phyloP scores from a whole-genome alignment of 441 rosid genomes.

The Mallotus japonicus region DNA sequence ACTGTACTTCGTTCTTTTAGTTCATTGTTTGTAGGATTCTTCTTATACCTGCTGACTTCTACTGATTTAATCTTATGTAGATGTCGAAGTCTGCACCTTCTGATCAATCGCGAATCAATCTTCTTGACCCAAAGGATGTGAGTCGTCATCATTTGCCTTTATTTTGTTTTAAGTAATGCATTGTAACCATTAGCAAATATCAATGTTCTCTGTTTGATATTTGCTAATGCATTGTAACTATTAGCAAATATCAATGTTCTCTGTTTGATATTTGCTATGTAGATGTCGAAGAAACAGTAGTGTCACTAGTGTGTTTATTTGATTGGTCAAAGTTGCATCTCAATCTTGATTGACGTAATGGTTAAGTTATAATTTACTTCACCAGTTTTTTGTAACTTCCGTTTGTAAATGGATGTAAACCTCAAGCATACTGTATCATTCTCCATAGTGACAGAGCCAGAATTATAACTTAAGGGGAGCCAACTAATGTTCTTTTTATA shows the following conservation, averaged over 20 bases:
- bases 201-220: not conserved
- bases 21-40: not conserved
- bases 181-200: not conserved
- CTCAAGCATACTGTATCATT: not conserved
- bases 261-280: not conserved
- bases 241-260: not conserved
- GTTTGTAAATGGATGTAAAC: not conserved
- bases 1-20: not conserved
- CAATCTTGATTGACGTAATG: not conserved
- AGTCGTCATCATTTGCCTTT: conserved; percentile 35
- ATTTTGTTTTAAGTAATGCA: not conserved
- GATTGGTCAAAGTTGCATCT: not conserved
- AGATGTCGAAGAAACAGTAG: not conserved
- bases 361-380: not conserved
- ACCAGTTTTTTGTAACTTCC: conserved; percentile 1
- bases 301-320: not conserved
- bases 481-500: no score
- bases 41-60: conserved; percentile 16
- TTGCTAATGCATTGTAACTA: not conserved
- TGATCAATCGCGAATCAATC: conserved; percentile 92
- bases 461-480: no score
- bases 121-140: conserved; percentile 92
- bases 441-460: not conserved
- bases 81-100: conserved; percentile 97
- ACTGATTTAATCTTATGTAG: conserved; percentile 43